A percentile compares a stretch with the other conserved stretches of the same genome.
These are phyloP conservation scores for Trametes coccinea DNA, from an alignment of 768 basidiomycete genomes.

Conservation along the genomic window DNA sequence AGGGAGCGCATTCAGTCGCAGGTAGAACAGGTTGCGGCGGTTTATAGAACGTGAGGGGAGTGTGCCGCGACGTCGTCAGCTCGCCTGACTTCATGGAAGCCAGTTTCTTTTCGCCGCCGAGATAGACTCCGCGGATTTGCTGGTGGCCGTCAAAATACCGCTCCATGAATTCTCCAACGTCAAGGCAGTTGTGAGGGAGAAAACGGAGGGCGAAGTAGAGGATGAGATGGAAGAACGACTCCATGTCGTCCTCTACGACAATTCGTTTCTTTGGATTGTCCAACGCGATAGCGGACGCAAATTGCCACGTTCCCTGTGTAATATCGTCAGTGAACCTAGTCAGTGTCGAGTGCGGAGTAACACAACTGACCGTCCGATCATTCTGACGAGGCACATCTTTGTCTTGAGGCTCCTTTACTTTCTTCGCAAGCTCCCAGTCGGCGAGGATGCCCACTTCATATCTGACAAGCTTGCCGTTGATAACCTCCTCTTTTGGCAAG, in stretches of 20 bases:
- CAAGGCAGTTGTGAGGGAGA: constrained; percentile 16
- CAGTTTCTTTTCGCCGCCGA: background rate
- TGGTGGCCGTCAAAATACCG: constrained; percentile 2
- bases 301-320: constrained; percentile 12
- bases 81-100: background rate
- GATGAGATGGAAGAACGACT: constrained; percentile 13
- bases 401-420: background rate
- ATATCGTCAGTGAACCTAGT: background rate
- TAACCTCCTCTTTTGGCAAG: background rate
- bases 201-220: constrained; percentile 13
- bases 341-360: background rate
- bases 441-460: background rate
- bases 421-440: constrained; percentile 18
- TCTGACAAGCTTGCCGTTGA: background rate
- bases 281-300: background rate
- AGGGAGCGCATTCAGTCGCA: too few relatives aligned
- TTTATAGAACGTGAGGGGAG: too few relatives aligned
- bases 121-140: background rate
- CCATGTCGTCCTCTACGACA: constrained; percentile 6
- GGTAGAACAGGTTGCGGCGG: too few relatives aligned
- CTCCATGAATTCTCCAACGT: constrained; percentile 20
- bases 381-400: background rate
- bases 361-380: background rate
- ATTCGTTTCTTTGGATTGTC: background rate
- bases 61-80: background rate